Evolutionary conservation across 78 protist species (phyloP).

Genomic region (Protostelium mycophagum): DNA sequence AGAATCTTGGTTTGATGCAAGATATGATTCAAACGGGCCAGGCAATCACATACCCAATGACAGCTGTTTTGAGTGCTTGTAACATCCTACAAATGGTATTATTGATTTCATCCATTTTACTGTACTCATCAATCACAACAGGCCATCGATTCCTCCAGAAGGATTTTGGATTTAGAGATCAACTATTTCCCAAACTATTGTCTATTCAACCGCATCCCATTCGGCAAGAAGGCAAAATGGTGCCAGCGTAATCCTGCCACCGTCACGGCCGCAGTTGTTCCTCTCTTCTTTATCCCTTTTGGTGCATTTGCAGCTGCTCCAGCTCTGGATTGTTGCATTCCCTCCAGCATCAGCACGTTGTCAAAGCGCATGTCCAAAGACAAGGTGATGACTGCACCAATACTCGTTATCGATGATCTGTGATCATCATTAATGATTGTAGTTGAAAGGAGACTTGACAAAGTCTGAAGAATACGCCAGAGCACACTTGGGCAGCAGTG

Average conservation of each 20-base stretch:
- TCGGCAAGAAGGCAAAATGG: not conserved
- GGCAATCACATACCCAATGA: not conserved
- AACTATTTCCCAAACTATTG: not conserved
- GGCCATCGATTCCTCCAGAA: not conserved
- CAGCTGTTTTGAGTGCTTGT: not conserved
- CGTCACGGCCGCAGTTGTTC: not conserved
- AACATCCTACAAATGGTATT: not conserved
- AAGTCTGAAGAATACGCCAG: not conserved
- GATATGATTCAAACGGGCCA: not conserved
- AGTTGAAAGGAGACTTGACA: not conserved
- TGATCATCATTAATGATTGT: not conserved
- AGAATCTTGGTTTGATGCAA: not conserved
- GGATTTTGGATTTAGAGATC: not conserved
- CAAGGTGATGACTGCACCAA: too few species aligned
- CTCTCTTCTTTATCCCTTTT: not conserved
- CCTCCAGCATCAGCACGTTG: not conserved
- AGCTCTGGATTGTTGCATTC: not conserved
- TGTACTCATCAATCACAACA: not conserved
- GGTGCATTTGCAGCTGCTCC: not conserved
- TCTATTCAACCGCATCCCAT: not conserved
- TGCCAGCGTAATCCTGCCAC: not conserved
- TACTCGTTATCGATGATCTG: too few species aligned
- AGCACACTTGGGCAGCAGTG: not conserved
- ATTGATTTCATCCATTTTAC: not conserved
- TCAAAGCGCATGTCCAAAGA: not conserved